Percentiles rank a stretch among this genome's conserved stretches.
phyloP scores from a whole-genome alignment of 2,329 filamentous ascomycete genomes.

The Fonsecaea erecta region DNA sequence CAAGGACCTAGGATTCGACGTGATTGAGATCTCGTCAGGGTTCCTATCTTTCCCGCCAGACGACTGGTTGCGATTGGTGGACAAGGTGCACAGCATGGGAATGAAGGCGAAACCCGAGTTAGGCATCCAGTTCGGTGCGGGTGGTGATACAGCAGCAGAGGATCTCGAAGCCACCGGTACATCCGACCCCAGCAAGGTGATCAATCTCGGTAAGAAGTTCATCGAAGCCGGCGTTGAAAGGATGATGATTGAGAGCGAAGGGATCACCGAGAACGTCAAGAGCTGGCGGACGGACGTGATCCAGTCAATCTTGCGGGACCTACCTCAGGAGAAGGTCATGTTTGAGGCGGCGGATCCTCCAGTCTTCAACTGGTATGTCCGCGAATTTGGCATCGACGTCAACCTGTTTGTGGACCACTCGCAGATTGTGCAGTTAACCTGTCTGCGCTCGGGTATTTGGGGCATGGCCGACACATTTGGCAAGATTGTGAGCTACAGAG shows the following conservation, averaged over 20 bases:
- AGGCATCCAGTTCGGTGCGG: conserved; percentile 63
- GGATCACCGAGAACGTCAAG: conserved; percentile 62
- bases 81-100: conserved; percentile 54
- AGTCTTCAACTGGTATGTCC: conserved; percentile 48
- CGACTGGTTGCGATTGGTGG: conserved; percentile 59
- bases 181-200: conserved; percentile 55
- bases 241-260: conserved; percentile 65
- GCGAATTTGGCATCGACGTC: conserved; percentile 53
- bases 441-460: conserved; percentile 59
- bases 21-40: conserved; percentile 59
- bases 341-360: conserved; percentile 61
- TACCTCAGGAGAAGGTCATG: conserved; percentile 60
- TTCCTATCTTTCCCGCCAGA: conserved; percentile 60
- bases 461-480: conserved; percentile 62
- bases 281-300: conserved; percentile 62
- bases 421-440: conserved; percentile 61
- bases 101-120: conserved; percentile 61
- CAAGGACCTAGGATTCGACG: conserved; percentile 60
- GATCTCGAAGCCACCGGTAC: conserved; percentile 56
- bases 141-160: conserved; percentile 56
- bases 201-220: conserved; percentile 57
- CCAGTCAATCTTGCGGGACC: conserved; percentile 56
- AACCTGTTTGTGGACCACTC: conserved; percentile 64
- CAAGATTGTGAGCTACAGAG: conserved; percentile 51
- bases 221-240: conserved; percentile 59